Evolutionary conservation across 2,329 filamentous ascomycete species (phyloP), one percentile per base, ranked within the genome.

Genomic region (Fonsecaea pugnacius): DNA sequence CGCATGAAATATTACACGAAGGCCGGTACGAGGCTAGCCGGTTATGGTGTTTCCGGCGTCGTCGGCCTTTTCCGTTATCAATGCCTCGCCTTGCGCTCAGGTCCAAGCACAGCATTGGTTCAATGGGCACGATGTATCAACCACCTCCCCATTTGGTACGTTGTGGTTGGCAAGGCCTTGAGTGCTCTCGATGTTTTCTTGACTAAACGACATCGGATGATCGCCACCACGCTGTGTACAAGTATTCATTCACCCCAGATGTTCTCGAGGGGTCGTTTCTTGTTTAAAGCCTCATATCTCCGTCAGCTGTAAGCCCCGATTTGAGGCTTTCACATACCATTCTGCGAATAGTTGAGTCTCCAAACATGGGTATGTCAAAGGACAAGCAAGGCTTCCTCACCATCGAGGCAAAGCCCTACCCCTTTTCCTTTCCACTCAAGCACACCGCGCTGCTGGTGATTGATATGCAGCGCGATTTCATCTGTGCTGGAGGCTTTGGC

Each of bases 341-440:
- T 48, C 12, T 48, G 12, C 21, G 43, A 12, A 18, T 24, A 9
- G 4, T 48, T 24, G 24, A 46, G 27, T 36, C 35, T 46, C 16
- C 36, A 35, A 46, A 16, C 14, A 67, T 67, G 65, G 71, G 69
- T 27, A 73, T 75, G 52, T 66, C 75, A 6, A 74, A 75, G 38
- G 56, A 60, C 46, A 38, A 55, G 10, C 74, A 77, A 4, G 92
- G 92, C 67, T 93, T 91, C 80, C 91, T 99, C 74, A 92, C 98
- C 73, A 86, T 98, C 70, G 95, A 99, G 58, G 75, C 72, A 40
- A 76, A 78, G 64, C 83, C 83, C 12, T 84, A 84, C 71, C 72
- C 77, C 2, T 85, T 80, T 70, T 75, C 73, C 3, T 84, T 85
- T 63, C 76, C 78, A 18, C 73, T 76, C 27, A 74, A 76, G 32